A percentile compares a stretch with the other conserved stretches of the same genome.
Conservation (phyloP, 805 yeast species). For the Candida cerambycidarum region DNA sequence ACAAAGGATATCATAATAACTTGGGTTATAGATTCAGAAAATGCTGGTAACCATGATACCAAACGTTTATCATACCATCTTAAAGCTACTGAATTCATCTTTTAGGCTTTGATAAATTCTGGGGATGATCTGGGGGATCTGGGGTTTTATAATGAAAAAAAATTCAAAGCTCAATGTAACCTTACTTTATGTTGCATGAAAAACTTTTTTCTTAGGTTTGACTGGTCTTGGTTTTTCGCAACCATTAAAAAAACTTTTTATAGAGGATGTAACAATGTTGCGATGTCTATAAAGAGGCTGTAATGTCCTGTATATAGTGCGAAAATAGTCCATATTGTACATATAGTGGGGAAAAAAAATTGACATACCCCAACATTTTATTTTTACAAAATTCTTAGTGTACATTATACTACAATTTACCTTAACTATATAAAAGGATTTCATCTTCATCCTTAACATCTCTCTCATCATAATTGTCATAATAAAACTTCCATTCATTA, state of each 20-base stretch:
- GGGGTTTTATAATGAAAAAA: background rate
- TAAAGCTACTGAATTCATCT: background rate
- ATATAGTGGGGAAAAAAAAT: no score
- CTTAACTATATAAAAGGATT: slow-evolving; percentile 2
- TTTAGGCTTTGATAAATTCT: background rate
- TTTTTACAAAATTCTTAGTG: no score
- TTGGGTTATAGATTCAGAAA: slow-evolving; percentile 34
- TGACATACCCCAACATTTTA: no score
- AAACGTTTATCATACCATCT: slow-evolving; percentile 38
- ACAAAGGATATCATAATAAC: slow-evolving; percentile 47
- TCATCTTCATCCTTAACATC: background rate
- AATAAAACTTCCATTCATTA: slow-evolving; percentile 36
- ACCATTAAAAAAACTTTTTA: slow-evolving; percentile 3
- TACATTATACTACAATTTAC: background rate
- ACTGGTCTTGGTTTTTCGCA: background rate
- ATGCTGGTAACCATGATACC: slow-evolving; percentile 30
- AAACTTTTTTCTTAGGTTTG: background rate
- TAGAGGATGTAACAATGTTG: background rate
- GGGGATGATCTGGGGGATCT: slow-evolving; percentile 1
- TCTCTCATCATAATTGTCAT: slow-evolving; percentile 33
- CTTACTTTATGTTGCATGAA: slow-evolving; percentile 2
- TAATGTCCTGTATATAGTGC: no score
- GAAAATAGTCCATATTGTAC: no score
- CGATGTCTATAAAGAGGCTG: background rate
- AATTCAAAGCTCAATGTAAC: background rate